Evolutionary conservation across 177 flowering plant species (phyloP), one percentile per base, ranked within the genome.

Genomic region (Vitis hybrid): DNA sequence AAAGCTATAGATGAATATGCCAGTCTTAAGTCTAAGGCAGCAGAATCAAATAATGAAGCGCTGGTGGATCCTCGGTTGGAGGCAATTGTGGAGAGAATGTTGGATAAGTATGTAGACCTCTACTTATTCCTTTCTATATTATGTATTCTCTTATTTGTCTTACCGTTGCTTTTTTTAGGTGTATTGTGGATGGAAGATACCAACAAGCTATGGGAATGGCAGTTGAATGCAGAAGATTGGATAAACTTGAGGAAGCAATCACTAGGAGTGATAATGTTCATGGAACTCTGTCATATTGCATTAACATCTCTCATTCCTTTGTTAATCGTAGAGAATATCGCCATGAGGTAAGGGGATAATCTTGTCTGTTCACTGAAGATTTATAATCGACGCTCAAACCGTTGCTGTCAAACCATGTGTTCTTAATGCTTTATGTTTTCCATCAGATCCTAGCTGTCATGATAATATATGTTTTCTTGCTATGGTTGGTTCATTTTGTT

Each of bases 161-260:
- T 45, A 70, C 48, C 2, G 39, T 69, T 73, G 57, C 31, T 75
- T 72, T 56, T 12, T 84, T 39, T 76, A 96, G 99, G 89, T 96
- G 99, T 80, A 92, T 92, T 64, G 21, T 61, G 68, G 99, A 96
- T 81, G 97, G 97, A 66, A 89, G 85, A 72, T 92, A 83, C 80
- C 98, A 93, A 70, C 99, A 96, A 78, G 98, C 99, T 33, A 93
- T 96, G 86, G 99, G 99, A 59, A 94, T 88, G 81, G 95, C 99
- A 55, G 83, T 96, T 80, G 98, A 96, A 77, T 96, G 98, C 77
- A 83, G 97, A 74, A 86, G 99, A 81, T 69, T 96, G 80, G 99
- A 96, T 74, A 96, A 93, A 74, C 91, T 96, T 50, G 97, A 92
- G 85, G 97, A 96, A 84, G 95, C 99, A 65, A 85, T 96, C 60